Evolutionary conservation across 495 filamentous ascomycete species (phyloP).

Genomic region (Neurospora tetraspora): DNA sequence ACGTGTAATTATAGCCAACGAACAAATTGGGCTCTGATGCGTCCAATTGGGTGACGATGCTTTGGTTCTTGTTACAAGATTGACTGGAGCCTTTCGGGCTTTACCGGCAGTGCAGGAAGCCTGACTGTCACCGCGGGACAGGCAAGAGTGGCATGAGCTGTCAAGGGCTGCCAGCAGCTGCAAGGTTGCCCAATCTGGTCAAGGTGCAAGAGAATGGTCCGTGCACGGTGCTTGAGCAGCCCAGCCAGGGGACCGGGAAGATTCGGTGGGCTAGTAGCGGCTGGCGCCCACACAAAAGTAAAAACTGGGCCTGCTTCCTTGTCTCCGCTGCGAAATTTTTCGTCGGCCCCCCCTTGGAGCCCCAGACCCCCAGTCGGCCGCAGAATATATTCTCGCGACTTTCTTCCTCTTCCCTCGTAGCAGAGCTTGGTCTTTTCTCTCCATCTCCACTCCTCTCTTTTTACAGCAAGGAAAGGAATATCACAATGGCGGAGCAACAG

Average conservation of each 20-base stretch:
- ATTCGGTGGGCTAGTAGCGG: constrained; percentile 11
- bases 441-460: constrained; percentile 38
- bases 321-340: constrained; percentile 20
- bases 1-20: background rate
- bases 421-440: constrained; percentile 26
- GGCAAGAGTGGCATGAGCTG: background rate
- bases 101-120: constrained; percentile 20
- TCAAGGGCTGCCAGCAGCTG: background rate
- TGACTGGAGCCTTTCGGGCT: constrained; percentile 21
- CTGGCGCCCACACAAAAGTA: constrained; percentile 12
- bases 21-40: background rate
- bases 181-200: constrained; percentile 6
- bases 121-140: constrained; percentile 9
- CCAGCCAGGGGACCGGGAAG: constrained; percentile 25
- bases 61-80: background rate
- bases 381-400: constrained; percentile 37
- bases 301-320: constrained; percentile 24
- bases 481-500: constrained; percentile 39
- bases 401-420: constrained; percentile 25
- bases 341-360: constrained; percentile 12
- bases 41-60: background rate
- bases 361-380: constrained; percentile 21
- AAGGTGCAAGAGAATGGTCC: constrained; percentile 8
- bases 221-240: constrained; percentile 11
- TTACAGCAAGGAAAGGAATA: constrained; percentile 43